Evolutionary conservation across 352 stramenopile species (phyloP), one percentile per base, ranked within the genome.

Genomic region (Pythium phragmitis): DNA sequence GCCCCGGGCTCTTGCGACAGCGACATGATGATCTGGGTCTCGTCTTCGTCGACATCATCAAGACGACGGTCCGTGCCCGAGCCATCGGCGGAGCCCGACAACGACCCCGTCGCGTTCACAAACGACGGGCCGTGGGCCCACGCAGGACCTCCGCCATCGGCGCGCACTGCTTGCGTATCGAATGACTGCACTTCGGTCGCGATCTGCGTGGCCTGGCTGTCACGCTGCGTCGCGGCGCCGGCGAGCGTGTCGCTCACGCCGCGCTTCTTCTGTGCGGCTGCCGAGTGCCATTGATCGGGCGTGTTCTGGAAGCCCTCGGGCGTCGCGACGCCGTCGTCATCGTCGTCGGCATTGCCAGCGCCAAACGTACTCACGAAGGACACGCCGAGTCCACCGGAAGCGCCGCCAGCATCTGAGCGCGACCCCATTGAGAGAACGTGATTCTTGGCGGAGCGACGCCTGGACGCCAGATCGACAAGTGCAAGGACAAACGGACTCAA

Each of bases 21-120:
- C 52, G 82, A 86, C 77, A 91, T 91, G 42, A 81, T 50, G 61
- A 93, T 93, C 74, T 93, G 85, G 43, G 85, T 93, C 73, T 91
- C 85, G 30, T 93, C 82, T 59, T 91, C 85, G 46, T 92, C 84
- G 13, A 87, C 72, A 16, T 84, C 76, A 5, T 82, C 75, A 4
- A 64, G 41, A 23, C 48, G 45, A 2, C 45, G 54, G n/a, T 80
- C 62, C 4, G 41, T 28, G 36, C 17, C 58, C 47, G 41, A 49
- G 17, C 63, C 43, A n/a, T 70, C 51, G 26, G 55, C 47, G 12
- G 36, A 54, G 26, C 59, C 47, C 16, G 36, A 54, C 49, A 59
- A 57, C 36, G 66, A 76, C 0, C 61, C 68, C 1, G 56, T 54
- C 4, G 68, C 77, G 26, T 73, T 60, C 16, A 87, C 77, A 48